These are phyloP conservation scores for Starmerella geochares DNA, from an alignment of 805 yeast genomes.

Conservation along the genomic window DNA sequence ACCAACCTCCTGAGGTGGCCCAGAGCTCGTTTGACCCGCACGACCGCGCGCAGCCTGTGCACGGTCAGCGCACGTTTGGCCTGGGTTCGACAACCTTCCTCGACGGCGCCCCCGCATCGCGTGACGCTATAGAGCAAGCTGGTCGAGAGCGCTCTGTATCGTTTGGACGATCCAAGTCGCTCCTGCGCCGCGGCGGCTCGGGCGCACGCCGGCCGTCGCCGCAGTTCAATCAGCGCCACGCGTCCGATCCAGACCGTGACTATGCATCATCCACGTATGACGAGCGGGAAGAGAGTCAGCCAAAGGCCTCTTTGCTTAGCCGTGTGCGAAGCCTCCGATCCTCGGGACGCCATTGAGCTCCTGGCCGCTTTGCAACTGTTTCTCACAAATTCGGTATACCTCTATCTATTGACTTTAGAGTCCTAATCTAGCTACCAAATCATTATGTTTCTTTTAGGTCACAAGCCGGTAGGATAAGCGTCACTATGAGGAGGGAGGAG, in stretches of 20 bases:
- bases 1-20: slow-evolving; percentile 17
- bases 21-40: slow-evolving; percentile 54
- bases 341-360: slow-evolving; percentile 11
- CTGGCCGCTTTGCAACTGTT: not conserved
- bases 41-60: slow-evolving; percentile 58
- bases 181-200: slow-evolving; percentile 29
- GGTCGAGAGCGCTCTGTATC: slow-evolving; percentile 35
- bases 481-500: no score
- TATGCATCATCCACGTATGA: not conserved
- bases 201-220: slow-evolving; percentile 7
- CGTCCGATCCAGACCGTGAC: slow-evolving; percentile 1
- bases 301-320: slow-evolving; percentile 40
- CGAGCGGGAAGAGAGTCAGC: slow-evolving; percentile 5
- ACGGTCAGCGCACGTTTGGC: slow-evolving; percentile 79
- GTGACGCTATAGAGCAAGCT: slow-evolving; percentile 34
- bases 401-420: not conserved
- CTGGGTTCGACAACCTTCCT: slow-evolving; percentile 84
- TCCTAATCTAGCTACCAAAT: not conserved
- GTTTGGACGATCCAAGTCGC: slow-evolving; percentile 72
- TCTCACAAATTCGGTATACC: not conserved
- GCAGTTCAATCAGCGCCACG: slow-evolving; percentile 1
- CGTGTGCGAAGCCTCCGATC: slow-evolving; percentile 87
- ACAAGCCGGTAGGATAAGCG: no score
- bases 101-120: slow-evolving; percentile 90
- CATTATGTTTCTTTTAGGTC: no score